Percentiles rank a stretch among this genome's conserved stretches.
Evolutionary conservation across 257 asterid species (phyloP).

Genomic region (Solanum pennellii): DNA sequence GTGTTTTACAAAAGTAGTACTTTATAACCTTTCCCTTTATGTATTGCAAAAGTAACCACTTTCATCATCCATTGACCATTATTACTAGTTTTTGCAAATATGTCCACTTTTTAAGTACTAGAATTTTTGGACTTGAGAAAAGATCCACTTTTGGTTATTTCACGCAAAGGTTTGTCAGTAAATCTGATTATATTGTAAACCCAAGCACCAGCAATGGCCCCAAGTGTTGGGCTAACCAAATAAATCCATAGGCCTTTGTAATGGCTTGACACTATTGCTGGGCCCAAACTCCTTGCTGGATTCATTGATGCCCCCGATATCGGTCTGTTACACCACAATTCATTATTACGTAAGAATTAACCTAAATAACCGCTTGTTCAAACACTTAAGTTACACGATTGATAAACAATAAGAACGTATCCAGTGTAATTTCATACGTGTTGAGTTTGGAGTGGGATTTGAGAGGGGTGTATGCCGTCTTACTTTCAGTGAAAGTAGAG

Average conservation of each 20-base stretch:
- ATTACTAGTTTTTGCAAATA: not conserved
- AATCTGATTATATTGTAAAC: constrained; percentile 65
- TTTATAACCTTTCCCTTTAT: not conserved
- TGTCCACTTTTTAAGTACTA: not conserved
- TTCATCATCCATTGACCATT: not conserved
- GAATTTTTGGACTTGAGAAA: constrained; percentile 26
- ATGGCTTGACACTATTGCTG: constrained; percentile 54
- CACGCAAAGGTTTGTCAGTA: constrained; percentile 66
- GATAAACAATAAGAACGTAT: not conserved
- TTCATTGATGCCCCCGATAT: constrained; percentile 96
- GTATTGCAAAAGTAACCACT: not conserved
- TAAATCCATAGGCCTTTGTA: constrained; percentile 65
- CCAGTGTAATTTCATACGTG: not conserved
- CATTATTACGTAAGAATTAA: not conserved
- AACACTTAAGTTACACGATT: not conserved
- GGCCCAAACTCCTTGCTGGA: constrained; percentile 89
- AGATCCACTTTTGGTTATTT: constrained; percentile 54
- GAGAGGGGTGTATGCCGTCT: not conserved
- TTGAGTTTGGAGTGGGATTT: not conserved
- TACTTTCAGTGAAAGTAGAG: not conserved
- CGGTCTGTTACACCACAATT: constrained; percentile 31
- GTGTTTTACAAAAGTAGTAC: not conserved
- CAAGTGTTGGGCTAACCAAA: constrained; percentile 57
- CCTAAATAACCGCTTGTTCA: not conserved
- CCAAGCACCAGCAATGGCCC: constrained; percentile 82